These are phyloP conservation scores for Tuber calosporum DNA, from an alignment of 495 filamentous ascomycete species.

Conservation along the genomic window DNA sequence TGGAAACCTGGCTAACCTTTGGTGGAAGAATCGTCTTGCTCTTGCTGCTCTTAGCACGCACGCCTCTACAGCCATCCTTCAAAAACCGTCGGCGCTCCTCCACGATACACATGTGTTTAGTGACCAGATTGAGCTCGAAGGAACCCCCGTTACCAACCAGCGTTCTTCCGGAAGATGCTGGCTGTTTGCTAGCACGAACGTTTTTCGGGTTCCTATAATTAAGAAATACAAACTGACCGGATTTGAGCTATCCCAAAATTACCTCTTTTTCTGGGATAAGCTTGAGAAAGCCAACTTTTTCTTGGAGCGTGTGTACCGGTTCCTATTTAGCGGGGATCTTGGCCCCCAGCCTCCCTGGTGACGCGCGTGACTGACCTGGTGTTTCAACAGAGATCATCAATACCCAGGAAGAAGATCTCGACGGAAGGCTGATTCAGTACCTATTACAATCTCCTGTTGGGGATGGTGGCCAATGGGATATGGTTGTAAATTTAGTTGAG, in stretches of 20 bases:
- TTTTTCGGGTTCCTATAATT: conserved; percentile 78
- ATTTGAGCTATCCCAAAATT: conserved; percentile 79
- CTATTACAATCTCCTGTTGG: conserved; percentile 59
- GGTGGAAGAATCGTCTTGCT: conserved; percentile 36
- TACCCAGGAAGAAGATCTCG: conserved; percentile 60
- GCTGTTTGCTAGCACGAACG: conserved; percentile 81
- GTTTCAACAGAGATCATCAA: conserved; percentile 53
- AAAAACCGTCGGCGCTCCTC: conserved; percentile 48
- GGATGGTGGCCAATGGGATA: conserved; percentile 89
- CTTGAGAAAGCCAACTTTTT: conserved; percentile 87
- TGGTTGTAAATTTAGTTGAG: conserved; percentile 74
- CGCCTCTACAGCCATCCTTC: conserved; percentile 50
- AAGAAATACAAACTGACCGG: conserved; percentile 64
- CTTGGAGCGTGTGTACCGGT: conserved; percentile 51
- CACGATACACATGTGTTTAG: conserved; percentile 74
- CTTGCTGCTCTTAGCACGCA: conserved; percentile 51
- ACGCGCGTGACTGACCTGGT: background rate
- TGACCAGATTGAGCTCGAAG: conserved; percentile 71
- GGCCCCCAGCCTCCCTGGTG: background rate
- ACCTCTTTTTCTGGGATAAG: conserved; percentile 94
- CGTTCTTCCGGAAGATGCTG: conserved; percentile 72
- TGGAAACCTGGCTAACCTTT: conserved; percentile 1
- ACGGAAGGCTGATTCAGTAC: conserved; percentile 60
- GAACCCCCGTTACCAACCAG: conserved; percentile 78
- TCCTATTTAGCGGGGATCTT: background rate